These are phyloP conservation scores for Ceratocystis smalleyi DNA, from an alignment of 2,329 filamentous ascomycete species.

Conservation along the genomic window DNA sequence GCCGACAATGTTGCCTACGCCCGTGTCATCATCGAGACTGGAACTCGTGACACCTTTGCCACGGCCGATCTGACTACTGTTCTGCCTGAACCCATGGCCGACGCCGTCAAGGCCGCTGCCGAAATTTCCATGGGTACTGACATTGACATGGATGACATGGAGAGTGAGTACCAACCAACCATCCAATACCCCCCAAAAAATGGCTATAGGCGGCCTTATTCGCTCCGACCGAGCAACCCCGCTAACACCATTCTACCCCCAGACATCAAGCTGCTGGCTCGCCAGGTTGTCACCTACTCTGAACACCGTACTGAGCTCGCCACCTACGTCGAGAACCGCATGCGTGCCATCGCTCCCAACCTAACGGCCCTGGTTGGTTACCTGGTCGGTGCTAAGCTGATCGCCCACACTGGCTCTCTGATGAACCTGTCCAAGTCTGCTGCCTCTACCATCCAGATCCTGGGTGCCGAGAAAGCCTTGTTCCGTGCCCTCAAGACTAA, in stretches of 20 bases:
- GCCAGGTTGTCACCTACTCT: conserved; percentile 83
- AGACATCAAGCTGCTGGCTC: conserved; percentile 73
- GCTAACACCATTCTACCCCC: background rate
- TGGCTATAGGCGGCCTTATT: too few species aligned
- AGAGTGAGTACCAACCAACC: conserved; percentile 30
- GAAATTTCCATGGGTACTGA: conserved; percentile 98
- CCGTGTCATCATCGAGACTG: conserved; percentile 73
- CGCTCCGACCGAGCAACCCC: background rate
- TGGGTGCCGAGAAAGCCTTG: conserved; percentile 95
- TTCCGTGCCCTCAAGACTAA: conserved; percentile 98
- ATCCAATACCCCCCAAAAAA: background rate
- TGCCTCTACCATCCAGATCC: conserved; percentile 90
- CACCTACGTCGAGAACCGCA: conserved; percentile 77
- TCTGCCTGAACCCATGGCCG: conserved; percentile 87
- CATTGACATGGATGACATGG: conserved; percentile 79
- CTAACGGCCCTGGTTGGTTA: conserved; percentile 85
- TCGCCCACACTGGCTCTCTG: conserved; percentile 85
- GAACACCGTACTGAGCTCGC: conserved; percentile 81
- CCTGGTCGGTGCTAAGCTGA: conserved; percentile 83
- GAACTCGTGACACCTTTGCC: conserved; percentile 68
- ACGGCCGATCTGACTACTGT: conserved; percentile 72
- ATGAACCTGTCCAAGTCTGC: conserved; percentile 91
- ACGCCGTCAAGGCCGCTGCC: conserved; percentile 78
- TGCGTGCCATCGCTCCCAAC: conserved; percentile 95
- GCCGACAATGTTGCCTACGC: conserved; percentile 95